Percentiles rank a stretch among this genome's conserved stretches.
phyloP scores from a whole-genome alignment of 305 asterid species.

The Striga hermonthica region DNA sequence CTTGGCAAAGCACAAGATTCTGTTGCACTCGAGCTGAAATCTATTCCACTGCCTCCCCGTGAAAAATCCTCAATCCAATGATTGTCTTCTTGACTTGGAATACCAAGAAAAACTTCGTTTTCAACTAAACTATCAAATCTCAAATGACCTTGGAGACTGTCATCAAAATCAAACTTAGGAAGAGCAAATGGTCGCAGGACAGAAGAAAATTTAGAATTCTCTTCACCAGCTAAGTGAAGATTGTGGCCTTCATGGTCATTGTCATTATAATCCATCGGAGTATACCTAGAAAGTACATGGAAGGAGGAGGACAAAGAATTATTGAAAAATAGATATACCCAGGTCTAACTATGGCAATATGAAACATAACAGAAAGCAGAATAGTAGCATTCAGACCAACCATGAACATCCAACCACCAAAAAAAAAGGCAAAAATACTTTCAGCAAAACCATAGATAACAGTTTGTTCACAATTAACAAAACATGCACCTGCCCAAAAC shows the following conservation, averaged over 20 bases:
- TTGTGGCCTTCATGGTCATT: constrained; percentile 82
- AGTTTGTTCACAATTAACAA: not conserved
- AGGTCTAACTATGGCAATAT: not conserved
- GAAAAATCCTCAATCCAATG: constrained; percentile 99
- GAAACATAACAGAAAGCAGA: not conserved
- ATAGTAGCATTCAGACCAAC: constrained; percentile 12
- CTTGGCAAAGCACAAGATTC: constrained; percentile 89
- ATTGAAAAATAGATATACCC: constrained; percentile 7
- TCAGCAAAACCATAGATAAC: no score
- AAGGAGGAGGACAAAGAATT: constrained; percentile 24
- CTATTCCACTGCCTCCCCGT: constrained; percentile 77
- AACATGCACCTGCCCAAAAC: constrained; percentile 10
- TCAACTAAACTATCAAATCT: constrained; percentile 96
- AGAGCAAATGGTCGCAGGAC: constrained; percentile 82
- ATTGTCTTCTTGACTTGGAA: constrained; percentile 91
- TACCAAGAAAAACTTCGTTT: constrained; percentile 98
- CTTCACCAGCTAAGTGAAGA: constrained; percentile 84
- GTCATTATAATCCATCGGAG: constrained; percentile 93
- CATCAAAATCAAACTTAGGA: constrained; percentile 98
- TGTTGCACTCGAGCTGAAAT: constrained; percentile 75
- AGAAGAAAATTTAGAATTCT: constrained; percentile 75
- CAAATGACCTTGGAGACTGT: constrained; percentile 70
- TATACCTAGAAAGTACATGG: constrained; percentile 44
- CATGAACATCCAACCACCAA: constrained; percentile 1
- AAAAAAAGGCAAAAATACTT: constrained; percentile 8